Percentiles rank a stretch among this genome's conserved stretches.
These are phyloP conservation scores for Phlebiopsis flavidoalba DNA, from an alignment of 768 basidiomycete genomes.

Conservation along the genomic window DNA sequence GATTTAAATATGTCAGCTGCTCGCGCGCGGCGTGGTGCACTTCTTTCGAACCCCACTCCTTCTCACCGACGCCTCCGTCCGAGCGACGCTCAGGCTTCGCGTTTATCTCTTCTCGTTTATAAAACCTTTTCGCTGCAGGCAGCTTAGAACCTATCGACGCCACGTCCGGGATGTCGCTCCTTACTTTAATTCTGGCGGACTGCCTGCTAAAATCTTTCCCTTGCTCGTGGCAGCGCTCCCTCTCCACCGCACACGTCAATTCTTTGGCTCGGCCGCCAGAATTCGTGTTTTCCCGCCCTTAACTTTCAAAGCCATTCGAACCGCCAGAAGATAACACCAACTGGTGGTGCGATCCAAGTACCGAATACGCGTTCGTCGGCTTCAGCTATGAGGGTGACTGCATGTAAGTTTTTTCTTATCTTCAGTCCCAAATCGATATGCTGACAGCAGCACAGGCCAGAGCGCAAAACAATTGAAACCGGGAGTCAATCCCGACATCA, in stretches of 20 bases:
- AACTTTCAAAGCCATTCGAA: conserved; percentile 50
- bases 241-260: not conserved
- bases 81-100: conserved; percentile 1
- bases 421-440: not conserved
- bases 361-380: conserved; percentile 73
- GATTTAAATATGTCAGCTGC: conserved; percentile 14
- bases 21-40: not conserved
- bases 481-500: conserved; percentile 60
- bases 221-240: conserved; percentile 3
- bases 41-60: not conserved
- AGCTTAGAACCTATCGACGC: not conserved
- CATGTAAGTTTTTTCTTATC: conserved; percentile 1
- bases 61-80: conserved; percentile 7
- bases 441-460: conserved; percentile 40
- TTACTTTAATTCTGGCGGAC: not conserved
- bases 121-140: conserved; percentile 10
- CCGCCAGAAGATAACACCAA: conserved; percentile 30
- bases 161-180: conserved; percentile 9
- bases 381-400: conserved; percentile 66
- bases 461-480: conserved; percentile 42
- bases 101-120: not conserved
- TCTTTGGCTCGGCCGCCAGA: not conserved
- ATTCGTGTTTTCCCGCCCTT: conserved; percentile 33
- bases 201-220: not conserved
- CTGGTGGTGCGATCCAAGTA: conserved; percentile 53